Conservation (phyloP, 495 filamentous ascomycete genomes). For the Mytilinidion resinicola region DNA sequence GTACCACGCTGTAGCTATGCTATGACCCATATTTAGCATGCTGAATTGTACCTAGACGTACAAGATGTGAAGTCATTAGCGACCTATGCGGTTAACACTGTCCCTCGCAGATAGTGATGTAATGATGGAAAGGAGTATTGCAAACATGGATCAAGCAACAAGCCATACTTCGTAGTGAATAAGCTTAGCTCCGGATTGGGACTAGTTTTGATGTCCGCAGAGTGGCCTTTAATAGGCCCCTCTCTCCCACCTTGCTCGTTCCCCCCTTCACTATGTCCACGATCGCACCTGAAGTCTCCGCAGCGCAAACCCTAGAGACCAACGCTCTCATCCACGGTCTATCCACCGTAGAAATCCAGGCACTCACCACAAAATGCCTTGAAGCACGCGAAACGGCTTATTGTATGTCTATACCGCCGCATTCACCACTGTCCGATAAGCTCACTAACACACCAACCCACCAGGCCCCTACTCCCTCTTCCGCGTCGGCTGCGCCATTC, state of each 20-base stretch:
- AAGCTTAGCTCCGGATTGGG: no score
- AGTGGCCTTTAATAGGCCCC: background rate
- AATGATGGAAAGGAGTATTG: no score
- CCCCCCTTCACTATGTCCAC: conserved; percentile 1
- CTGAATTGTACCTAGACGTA: no score
- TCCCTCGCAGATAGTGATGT: no score
- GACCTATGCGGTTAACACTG: no score
- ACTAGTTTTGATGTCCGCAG: no score
- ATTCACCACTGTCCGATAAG: background rate
- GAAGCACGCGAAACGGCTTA: conserved; percentile 71
- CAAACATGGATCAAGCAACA: no score
- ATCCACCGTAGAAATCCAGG: conserved; percentile 51
- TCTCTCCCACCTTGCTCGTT: background rate
- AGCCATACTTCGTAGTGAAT: no score
- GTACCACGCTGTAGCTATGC: no score
- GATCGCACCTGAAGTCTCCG: background rate
- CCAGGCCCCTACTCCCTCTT: conserved; percentile 86
- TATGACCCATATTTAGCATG: no score
- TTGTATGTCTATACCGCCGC: conserved; percentile 43
- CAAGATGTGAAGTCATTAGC: no score
- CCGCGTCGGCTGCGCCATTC: conserved; percentile 78
- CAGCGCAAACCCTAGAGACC: background rate
- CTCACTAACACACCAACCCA: background rate
- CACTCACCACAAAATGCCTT: conserved; percentile 52
- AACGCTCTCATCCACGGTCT: conserved; percentile 43